These are phyloP conservation scores for Fusarium sacchari DNA, from an alignment of 2,329 filamentous ascomycete genomes.

Conservation along the genomic window DNA sequence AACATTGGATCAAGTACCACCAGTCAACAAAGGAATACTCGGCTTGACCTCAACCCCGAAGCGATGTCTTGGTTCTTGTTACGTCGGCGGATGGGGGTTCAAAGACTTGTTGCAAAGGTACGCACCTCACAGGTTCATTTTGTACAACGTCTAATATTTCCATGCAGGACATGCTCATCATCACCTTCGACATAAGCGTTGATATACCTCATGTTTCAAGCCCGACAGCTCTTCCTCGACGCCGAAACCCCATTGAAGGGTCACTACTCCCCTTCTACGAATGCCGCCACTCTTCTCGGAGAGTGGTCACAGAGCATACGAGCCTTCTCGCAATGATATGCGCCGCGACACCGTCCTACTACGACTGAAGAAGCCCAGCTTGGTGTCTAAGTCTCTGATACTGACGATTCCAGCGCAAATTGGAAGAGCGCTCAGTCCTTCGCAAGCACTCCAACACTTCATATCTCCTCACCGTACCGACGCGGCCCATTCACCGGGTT, in stretches of 20 bases:
- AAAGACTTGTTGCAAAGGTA: not conserved
- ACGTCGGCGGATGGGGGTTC: fast-evolving
- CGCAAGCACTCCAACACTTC: not conserved
- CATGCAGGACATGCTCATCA: not conserved
- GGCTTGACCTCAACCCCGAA: fast-evolving
- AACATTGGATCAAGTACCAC: not conserved
- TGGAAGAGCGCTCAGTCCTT: fast-evolving
- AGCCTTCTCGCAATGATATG: not conserved
- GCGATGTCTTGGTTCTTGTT: fast-evolving
- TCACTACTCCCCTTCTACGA: fast-evolving
- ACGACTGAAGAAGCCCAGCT: not conserved
- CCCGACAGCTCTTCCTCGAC: not conserved
- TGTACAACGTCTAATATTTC: not conserved
- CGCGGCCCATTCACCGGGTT: fast-evolving
- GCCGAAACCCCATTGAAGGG: fast-evolving
- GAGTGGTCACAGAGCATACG: not conserved
- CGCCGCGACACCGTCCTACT: not conserved
- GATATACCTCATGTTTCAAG: not conserved
- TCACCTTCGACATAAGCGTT: not conserved
- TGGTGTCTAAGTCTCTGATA: not conserved
- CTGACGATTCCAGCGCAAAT: not conserved
- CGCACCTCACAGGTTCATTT: not conserved
- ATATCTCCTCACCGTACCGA: not conserved
- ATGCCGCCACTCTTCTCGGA: not conserved
- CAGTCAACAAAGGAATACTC: not conserved